Percentiles rank a stretch among this genome's conserved stretches.
Conservation (phyloP, 805 yeast species). For the Saturnispora silvae region DNA sequence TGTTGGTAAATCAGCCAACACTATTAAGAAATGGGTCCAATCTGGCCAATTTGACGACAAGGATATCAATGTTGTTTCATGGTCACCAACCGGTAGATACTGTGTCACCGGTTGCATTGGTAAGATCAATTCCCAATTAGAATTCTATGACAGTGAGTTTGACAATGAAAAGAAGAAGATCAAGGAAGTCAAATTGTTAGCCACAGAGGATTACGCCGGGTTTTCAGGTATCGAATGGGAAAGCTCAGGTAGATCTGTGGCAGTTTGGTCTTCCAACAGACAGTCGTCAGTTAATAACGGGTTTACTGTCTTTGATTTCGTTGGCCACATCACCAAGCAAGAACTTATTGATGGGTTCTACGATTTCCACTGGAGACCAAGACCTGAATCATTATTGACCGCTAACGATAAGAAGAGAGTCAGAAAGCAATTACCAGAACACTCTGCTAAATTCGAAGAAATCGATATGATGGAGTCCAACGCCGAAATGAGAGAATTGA, state of each 20-base stretch:
- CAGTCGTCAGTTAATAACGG: conserved; percentile 83
- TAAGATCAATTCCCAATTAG: conserved; percentile 46
- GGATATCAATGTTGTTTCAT: conserved; percentile 50
- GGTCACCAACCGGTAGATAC: conserved; percentile 93
- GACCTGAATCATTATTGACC: conserved; percentile 72
- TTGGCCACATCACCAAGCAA: conserved; percentile 67
- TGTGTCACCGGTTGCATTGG: conserved; percentile 41
- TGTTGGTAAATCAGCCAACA: conserved; percentile 12
- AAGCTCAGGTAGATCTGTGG: conserved; percentile 85
- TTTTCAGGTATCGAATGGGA: conserved; percentile 88
- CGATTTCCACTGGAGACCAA: conserved; percentile 94
- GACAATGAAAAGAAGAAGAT: conserved; percentile 48
- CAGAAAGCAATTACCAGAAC: conserved; percentile 78
- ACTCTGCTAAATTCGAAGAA: conserved; percentile 89
- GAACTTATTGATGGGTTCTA: conserved; percentile 75
- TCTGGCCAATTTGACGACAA: conserved; percentile 43
- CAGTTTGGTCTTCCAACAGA: conserved; percentile 83
- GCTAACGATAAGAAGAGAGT: conserved; percentile 81
- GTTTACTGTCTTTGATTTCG: conserved; percentile 74
- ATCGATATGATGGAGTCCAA: conserved; percentile 92
- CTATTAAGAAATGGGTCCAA: conserved; percentile 31
- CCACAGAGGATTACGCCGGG: conserved; percentile 57
- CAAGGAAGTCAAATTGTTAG: conserved; percentile 48
- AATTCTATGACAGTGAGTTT: conserved; percentile 77
- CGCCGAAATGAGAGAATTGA: conserved; percentile 82